Base-by-base conservation (phyloP, 306 rosid genomes). In the Cicer pinnatifidum region DNA sequence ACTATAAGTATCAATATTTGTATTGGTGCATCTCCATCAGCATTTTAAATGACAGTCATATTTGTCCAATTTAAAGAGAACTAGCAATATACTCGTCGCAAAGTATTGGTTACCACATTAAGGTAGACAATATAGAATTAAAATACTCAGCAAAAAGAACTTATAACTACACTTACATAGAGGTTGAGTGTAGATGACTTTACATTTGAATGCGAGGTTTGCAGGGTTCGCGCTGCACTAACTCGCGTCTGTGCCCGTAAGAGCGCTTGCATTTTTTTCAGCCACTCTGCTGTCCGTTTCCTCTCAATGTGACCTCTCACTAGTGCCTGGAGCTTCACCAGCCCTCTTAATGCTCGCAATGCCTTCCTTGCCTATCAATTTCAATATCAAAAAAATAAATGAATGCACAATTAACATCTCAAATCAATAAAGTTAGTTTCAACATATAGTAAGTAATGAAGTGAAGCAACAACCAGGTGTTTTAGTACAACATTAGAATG, bases 301-400 rank as follows among this genome's bases (percentile, higher is more conserved):
- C 99, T 87, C 82, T 81, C 96, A 64, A 94, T 86, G 73, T 91
- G 95, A 54, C 97, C 97, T 63, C 97, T 89, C 46, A 91, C 99
- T 63, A 91, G 41, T 15, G 96, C 97, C 72, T 94, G 99, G 1
- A 94, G 88, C 77, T 88, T 91, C 78, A 94, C 99, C 78, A 94
- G 61, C 75, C 99, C 99, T 79, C 84, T 89, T 9, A 94, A 69
- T 2, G 99, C 99, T 40, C 96, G 75, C 51, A 94, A 81, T 0
- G 99, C 97, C 71, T 80, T 89, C 83, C 97, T 85, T 7, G 97
- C 98, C 98, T 94, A 46, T 81, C 59, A 78, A 11, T 35, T 67
- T 13, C 12, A 5, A 7, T 9, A 53, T 46, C 9, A 5, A 71
- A 60, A 60, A 33, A 52, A 57, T 9, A 41, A 37, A 50, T 51